These are phyloP conservation scores for Chrysoporthe puriensis DNA, from an alignment of 2,329 filamentous ascomycete genomes.

Conservation along the genomic window DNA sequence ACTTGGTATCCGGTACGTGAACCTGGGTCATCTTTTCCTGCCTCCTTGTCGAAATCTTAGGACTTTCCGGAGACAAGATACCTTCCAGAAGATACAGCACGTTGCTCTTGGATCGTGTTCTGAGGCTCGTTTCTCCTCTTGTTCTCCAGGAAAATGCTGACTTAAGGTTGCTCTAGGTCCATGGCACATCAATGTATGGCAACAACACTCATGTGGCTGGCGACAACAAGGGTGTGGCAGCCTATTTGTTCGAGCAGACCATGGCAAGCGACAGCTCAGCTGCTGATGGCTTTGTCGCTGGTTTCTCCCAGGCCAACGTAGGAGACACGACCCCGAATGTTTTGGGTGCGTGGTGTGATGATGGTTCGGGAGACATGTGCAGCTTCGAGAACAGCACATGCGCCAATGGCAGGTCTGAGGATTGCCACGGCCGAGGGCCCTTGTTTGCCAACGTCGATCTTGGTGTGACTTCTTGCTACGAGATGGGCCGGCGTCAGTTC, in stretches of 20 bases:
- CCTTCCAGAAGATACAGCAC: no score
- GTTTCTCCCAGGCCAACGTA: constrained; percentile 89
- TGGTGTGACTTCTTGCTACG: constrained; percentile 74
- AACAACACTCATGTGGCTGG: constrained; percentile 89
- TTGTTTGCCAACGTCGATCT: constrained; percentile 67
- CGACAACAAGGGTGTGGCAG: constrained; percentile 92
- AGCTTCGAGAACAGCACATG: constrained; percentile 81
- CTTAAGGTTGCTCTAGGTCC: constrained; percentile 38
- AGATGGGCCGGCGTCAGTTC: constrained; percentile 72
- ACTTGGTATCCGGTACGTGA: constrained; percentile 76
- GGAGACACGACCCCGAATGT: constrained; percentile 88
- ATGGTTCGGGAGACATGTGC: constrained; percentile 71
- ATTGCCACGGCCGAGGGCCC: constrained; percentile 73
- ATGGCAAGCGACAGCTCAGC: constrained; percentile 57
- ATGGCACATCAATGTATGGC: constrained; percentile 85
- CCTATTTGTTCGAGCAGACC: constrained; percentile 78
- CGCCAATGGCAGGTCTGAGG: constrained; percentile 63
- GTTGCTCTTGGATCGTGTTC: no score
- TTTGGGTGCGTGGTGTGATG: constrained; percentile 83
- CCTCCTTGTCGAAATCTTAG: background rate
- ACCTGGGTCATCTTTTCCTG: background rate
- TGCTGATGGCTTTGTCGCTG: constrained; percentile 75
- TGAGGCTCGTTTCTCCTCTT: no score
- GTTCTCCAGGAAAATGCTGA: background rate
- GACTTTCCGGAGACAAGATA: no score